Evolutionary conservation across 495 filamentous ascomycete species (phyloP).

Genomic region (Glonium stellatum): DNA sequence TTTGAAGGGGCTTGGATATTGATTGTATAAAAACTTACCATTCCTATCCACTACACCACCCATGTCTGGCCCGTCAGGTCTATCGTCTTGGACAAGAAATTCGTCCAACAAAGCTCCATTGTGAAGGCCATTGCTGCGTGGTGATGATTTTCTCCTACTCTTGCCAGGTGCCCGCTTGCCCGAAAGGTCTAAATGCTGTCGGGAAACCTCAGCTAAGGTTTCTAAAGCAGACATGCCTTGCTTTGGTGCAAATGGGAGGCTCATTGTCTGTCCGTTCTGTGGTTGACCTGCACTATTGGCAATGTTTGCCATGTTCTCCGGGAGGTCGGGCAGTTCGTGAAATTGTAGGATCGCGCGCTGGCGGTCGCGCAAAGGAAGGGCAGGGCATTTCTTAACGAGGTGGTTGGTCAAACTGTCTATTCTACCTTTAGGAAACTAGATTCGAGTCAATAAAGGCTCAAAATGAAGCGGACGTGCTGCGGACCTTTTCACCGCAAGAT

Average conservation of each 20-base stretch:
- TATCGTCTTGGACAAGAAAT: constrained; percentile 27
- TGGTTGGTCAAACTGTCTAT: constrained; percentile 72
- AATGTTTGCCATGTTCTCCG: constrained; percentile 13
- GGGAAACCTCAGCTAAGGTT: constrained; percentile 74
- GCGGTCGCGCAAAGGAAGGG: constrained; percentile 58
- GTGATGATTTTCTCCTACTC: constrained; percentile 13
- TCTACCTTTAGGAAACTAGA: constrained; percentile 68
- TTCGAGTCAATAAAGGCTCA: constrained; percentile 9
- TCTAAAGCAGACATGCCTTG: constrained; percentile 69
- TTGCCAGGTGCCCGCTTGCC: constrained; percentile 17
- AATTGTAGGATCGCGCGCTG: constrained; percentile 58
- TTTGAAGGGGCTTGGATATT: background rate
- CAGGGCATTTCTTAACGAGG: constrained; percentile 73
- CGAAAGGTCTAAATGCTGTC: constrained; percentile 45
- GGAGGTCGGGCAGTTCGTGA: constrained; percentile 40
- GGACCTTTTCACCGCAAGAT: constrained; percentile 63
- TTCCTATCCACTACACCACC: background rate
- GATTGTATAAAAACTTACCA: constrained; percentile 10
- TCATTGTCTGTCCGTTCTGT: constrained; percentile 23
- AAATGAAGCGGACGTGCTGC: constrained; percentile 1
- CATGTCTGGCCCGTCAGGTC: constrained; percentile 13
- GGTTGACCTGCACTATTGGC: background rate
- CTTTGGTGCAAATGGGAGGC: constrained; percentile 27
- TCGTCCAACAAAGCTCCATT: constrained; percentile 19
- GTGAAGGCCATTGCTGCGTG: constrained; percentile 6